Base-by-base conservation (phyloP, 2,329 filamentous ascomycete genomes). In the Nemania serpens region DNA sequence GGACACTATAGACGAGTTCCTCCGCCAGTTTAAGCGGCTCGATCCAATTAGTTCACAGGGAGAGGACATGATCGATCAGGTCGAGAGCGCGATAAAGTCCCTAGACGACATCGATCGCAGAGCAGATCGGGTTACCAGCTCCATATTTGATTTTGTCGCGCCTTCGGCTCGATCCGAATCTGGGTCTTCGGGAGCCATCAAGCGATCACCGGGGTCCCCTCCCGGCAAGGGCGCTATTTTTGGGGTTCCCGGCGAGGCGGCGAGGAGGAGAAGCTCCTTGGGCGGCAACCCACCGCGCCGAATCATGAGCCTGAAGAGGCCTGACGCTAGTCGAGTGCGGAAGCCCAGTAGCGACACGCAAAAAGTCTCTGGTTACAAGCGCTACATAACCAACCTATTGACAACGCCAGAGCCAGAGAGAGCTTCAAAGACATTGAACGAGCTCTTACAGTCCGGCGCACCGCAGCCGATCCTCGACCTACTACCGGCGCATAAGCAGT, bases 1-100 rank as follows among this genome's bases (percentile, higher is more conserved):
- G 5, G 10, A 34, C 0, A 56, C 61, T 1, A 37, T 74, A 1
- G 68, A 72, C 39, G 63, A 67, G 10, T 68, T 55, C 50, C 36
- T 66, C 22, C 1, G 1, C 3, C 1, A 15, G 15, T 49, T 49
- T 13, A 6, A 4, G 5, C 20, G 13, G 2, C 6, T 20, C 3
- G n/a, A 39, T 2, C 3, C 12, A 6, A 12, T 42, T 12, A 22
- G 22, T 5, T 12, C 29, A 15, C 46, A 17, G 15, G 20, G 2
- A 2, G 25, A 2, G 1, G 7, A 9, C 2, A 17, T 5, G 20
- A n/a, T 58, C 12, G 36, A n/a, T 0, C 5, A 46, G 5, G n/a
- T 58, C 11, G 20, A n/a, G 33, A 5, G n/a, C 11, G n/a, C 18
- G 9, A n/a, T 58, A 12, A 11, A 13, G 3, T 20, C 33, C 18